Evolutionary conservation across 106 monocot species (phyloP).

Genomic region (Platanthera guangdongensis): DNA sequence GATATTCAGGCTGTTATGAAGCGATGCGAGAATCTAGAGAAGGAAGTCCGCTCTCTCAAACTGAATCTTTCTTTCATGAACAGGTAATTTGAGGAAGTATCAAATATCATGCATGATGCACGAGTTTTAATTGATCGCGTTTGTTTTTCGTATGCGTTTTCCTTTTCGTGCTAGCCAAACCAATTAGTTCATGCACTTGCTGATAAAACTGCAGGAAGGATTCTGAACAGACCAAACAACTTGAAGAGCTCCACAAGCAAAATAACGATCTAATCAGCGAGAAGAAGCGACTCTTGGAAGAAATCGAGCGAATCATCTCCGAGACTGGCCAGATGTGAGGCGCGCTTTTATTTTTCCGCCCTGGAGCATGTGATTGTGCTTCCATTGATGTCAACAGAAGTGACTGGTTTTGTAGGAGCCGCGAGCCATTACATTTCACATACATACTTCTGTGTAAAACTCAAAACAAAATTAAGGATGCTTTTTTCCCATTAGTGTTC

Average conservation of each 20-base stretch:
- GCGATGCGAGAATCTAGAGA: conserved; percentile 45
- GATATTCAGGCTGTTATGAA: conserved; percentile 43
- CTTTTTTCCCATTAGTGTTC: background rate
- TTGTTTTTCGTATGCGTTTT: background rate
- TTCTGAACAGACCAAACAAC: conserved; percentile 52
- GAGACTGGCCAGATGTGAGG: conserved; percentile 19
- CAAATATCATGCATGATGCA: background rate
- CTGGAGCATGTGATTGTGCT: background rate
- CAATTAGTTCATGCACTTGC: background rate
- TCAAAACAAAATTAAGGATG: no score
- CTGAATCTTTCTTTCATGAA: conserved; percentile 55
- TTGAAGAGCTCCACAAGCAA: conserved; percentile 46
- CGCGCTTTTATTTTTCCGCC: background rate
- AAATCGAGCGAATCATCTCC: conserved; percentile 46
- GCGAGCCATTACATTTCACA: no score
- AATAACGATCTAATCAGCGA: conserved; percentile 36
- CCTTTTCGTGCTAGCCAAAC: background rate
- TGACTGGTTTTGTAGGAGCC: background rate
- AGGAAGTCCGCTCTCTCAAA: conserved; percentile 54
- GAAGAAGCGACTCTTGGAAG: conserved; percentile 38
- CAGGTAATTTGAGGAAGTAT: conserved; percentile 18
- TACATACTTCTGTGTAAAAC: no score
- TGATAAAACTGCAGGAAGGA: conserved; percentile 35
- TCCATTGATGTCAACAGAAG: background rate
- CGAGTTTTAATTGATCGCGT: background rate